Conservation (phyloP, 2,329 filamentous ascomycete species). For the Akanthomyces dipterigenus region DNA sequence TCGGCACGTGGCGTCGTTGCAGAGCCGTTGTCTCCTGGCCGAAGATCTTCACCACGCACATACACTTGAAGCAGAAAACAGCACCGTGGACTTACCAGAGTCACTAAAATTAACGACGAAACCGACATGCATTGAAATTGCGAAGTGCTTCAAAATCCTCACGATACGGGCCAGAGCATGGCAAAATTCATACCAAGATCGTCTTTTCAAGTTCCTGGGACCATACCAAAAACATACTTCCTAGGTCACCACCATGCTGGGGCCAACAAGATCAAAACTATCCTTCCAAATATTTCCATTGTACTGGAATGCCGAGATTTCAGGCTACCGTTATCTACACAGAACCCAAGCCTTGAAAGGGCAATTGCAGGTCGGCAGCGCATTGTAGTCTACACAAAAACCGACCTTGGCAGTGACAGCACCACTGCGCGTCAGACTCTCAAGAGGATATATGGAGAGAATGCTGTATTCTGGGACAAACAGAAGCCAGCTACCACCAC, state of each 20-base stretch:
- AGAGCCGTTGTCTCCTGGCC: neutral
- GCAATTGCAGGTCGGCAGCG: constrained; percentile 65
- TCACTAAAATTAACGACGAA: neutral
- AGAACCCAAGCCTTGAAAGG: constrained; percentile 84
- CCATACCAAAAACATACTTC: constrained; percentile 85
- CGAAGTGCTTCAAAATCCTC: neutral
- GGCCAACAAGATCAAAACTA: constrained; percentile 71
- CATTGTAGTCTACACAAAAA: constrained; percentile 86
- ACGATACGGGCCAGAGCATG: constrained; percentile 16
- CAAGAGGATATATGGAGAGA: constrained; percentile 27
- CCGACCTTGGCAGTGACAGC: constrained; percentile 56
- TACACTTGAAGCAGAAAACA: neutral
- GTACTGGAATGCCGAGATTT: constrained; percentile 94
- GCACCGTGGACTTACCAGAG: neutral
- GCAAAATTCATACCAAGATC: constrained; percentile 63
- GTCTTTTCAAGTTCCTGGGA: constrained; percentile 63
- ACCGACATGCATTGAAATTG: neutral
- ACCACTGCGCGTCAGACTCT: constrained; percentile 22
- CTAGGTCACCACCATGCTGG: constrained; percentile 86
- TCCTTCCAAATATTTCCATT: constrained; percentile 74
- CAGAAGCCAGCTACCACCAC: constrained; percentile 26
- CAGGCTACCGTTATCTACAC: constrained; percentile 78
- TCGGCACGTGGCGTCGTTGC: constrained; percentile 2
- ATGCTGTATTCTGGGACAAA: constrained; percentile 40
- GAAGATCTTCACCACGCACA: neutral